Evolutionary conservation across 2,329 filamentous ascomycete species (phyloP).

Genomic region (Cordyceps farinosa): DNA sequence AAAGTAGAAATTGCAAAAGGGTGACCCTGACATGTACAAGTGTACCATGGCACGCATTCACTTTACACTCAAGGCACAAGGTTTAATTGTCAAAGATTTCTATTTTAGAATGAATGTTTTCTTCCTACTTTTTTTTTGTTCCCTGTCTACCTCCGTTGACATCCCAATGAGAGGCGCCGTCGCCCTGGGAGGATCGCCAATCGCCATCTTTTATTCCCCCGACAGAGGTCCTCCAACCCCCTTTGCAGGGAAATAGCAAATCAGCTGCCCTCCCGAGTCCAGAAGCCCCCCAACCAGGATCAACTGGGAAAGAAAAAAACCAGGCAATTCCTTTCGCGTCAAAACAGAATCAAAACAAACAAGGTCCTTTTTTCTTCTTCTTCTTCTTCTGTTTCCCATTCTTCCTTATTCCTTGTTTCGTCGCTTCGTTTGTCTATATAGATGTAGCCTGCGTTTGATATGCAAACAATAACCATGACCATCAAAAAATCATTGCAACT

Average conservation of each 20-base stretch:
- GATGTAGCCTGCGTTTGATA: constrained; percentile 17
- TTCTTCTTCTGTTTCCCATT: not conserved
- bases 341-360: not conserved
- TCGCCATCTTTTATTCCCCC: not conserved
- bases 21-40: too few relatives aligned
- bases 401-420: not conserved
- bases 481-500: constrained; percentile 20
- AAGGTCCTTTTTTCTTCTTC: not conserved
- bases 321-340: constrained; percentile 1
- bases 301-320: not conserved
- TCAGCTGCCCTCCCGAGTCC: not conserved
- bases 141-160: constrained; percentile 14
- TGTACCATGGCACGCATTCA: too few relatives aligned
- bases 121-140: not conserved
- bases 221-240: constrained; percentile 16
- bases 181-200: not conserved
- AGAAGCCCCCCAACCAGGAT: not conserved
- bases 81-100: not conserved
- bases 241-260: not conserved
- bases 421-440: constrained; percentile 11
- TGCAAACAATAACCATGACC: constrained; percentile 19
- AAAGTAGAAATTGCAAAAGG: too few relatives aligned
- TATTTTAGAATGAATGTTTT: constrained; percentile 8
- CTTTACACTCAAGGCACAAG: not conserved
- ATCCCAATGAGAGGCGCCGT: not conserved